Percentiles rank a stretch among this genome's conserved stretches.
These are phyloP conservation scores for Pseudopyrenochaeta lycopersici DNA, from an alignment of 2,329 filamentous ascomycete species.

Conservation along the genomic window DNA sequence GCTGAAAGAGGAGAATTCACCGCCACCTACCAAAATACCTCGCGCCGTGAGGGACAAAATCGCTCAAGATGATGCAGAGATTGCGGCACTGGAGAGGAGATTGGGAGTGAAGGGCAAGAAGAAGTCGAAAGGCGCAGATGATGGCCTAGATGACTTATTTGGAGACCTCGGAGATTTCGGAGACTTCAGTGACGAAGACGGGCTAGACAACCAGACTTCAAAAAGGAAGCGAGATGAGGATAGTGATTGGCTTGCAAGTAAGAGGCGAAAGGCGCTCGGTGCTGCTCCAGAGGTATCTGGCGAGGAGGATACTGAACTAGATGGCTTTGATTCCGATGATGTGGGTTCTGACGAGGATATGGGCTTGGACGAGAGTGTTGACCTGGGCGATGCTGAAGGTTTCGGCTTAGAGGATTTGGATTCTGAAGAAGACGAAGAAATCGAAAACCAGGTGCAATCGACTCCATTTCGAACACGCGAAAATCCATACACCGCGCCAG, in stretches of 20 bases:
- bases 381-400: slow-evolving; percentile 42
- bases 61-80: slow-evolving; percentile 85
- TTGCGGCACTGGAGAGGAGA: slow-evolving; percentile 85
- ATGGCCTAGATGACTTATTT: slow-evolving; percentile 82
- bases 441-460: slow-evolving; percentile 33
- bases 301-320: slow-evolving; percentile 37
- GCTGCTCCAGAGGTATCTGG: slow-evolving; percentile 22
- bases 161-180: slow-evolving; percentile 72
- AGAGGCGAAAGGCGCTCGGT: slow-evolving; percentile 62
- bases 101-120: slow-evolving; percentile 84
- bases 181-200: slow-evolving; percentile 56
- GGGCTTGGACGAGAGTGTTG: slow-evolving; percentile 23
- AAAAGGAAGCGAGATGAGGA: slow-evolving; percentile 69
- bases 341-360: slow-evolving; percentile 46
- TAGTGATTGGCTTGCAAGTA: slow-evolving; percentile 67
- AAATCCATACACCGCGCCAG: slow-evolving; percentile 88
- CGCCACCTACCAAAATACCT: slow-evolving; percentile 40
- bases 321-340: slow-evolving; percentile 24
- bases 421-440: slow-evolving; percentile 41
- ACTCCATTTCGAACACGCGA: slow-evolving; percentile 65
- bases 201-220: slow-evolving; percentile 53
- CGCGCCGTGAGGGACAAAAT: slow-evolving; percentile 66
- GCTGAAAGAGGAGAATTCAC: slow-evolving; percentile 13
- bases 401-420: slow-evolving; percentile 40
- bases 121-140: slow-evolving; percentile 74